Conservation (phyloP, 2,329 filamentous ascomycete genomes). For the Thielaviopsis ethacetica region DNA sequence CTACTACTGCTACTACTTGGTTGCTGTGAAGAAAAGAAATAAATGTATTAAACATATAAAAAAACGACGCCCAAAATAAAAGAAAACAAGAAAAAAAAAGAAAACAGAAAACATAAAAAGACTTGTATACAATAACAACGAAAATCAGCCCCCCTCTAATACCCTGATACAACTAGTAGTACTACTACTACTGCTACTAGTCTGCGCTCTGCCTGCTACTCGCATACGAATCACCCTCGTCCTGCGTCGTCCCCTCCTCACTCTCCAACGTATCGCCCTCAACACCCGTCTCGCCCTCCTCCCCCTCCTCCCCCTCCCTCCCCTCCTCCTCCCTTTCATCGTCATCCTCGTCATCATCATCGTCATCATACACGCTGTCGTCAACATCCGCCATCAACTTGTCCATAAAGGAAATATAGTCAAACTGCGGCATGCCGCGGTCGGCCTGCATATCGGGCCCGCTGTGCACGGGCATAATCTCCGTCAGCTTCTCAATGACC, state of each 20-base stretch:
- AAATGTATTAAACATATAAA: not conserved
- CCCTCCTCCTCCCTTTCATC: constrained; percentile 11
- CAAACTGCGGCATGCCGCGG: constrained; percentile 70
- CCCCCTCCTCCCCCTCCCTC: constrained; percentile 1
- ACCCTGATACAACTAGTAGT: too few species aligned
- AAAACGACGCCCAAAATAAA: not conserved
- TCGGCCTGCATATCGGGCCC: constrained; percentile 80
- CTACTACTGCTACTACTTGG: too few species aligned
- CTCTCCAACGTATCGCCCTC: constrained; percentile 12
- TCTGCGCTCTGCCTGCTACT: constrained; percentile 2
- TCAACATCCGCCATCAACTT: constrained; percentile 43
- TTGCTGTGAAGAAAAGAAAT: too few species aligned
- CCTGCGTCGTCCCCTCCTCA: constrained; percentile 11
- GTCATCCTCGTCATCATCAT: constrained; percentile 11
- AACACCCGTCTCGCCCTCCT: constrained; percentile 9
- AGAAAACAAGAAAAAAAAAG: not conserved
- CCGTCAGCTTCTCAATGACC: constrained; percentile 80
- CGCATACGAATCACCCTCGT: constrained; percentile 3
- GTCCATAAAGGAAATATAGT: constrained; percentile 97
- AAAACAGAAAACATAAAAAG: not conserved
- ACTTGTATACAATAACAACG: not conserved
- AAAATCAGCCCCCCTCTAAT: not conserved
- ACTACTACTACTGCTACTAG: not conserved
- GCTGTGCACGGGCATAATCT: constrained; percentile 69
- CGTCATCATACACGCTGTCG: constrained; percentile 10